Evolutionary conservation across 1,284 basidiomycete species (phyloP), one percentile per base, ranked within the genome.

Genomic region (Irpex sp.): DNA sequence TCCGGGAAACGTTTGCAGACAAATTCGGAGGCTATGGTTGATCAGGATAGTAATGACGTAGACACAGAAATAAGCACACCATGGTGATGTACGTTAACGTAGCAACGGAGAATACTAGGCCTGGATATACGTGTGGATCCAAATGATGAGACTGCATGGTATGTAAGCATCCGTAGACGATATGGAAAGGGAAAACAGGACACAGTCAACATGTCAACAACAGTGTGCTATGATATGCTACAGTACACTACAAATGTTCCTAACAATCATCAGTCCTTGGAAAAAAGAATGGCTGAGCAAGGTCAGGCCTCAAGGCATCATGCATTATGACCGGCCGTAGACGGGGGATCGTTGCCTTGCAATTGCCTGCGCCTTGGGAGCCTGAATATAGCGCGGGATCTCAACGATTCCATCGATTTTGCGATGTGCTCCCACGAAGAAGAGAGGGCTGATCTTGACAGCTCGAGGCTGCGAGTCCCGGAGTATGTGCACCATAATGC

Each of bases 31-130:
- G 55, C 33, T 21, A 62, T 74, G 63, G 61, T 76, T 4, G 68
- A 72, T 61, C 59, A 75, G 53, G 73, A 75, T 36, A 72, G 68
- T 43, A 74, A 71, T 54, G 73, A 72, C 43, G 59, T 60, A 15
- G 72, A 74, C 19, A 46, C 60, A 21, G 60, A 59, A 11, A 26
- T 61, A 39, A 54, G n/a, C 13, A 33, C 37, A 6, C 15, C 58
- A 36, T 58, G 7, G 17, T 50, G 17, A 50, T 21, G 19, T 50
- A 50, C n/a, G 49, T 17, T 17, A 50, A 50, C 39, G 15, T 43
- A 43, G 39, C 39, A 43, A 43, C 39, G 39, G 39, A 43, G 39
- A 11, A 43, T 15, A 4, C 39, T 43, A 43, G 39, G 17, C 49
- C 17, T 50, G 49, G 17, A 21, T n/a, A 17, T 50, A 50, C 19